Base-by-base conservation (phyloP, 2,329 filamentous ascomycete genomes). In the Cercospora canescens region DNA sequence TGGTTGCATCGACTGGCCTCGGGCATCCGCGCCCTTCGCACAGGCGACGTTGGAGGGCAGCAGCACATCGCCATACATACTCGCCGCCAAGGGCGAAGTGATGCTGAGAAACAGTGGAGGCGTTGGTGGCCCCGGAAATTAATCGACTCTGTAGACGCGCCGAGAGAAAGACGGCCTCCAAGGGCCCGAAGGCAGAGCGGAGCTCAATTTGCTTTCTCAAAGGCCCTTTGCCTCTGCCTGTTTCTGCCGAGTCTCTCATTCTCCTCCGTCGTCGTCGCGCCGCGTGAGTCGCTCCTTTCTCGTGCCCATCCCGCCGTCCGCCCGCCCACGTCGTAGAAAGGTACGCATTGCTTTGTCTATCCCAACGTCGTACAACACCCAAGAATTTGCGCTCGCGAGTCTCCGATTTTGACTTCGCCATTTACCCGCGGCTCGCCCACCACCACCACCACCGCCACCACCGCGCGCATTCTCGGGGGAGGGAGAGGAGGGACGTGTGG, bases 151-250 rank as follows among this genome's bases (percentile, higher is more conserved):
- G 48, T 32, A 55, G 60, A 62, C 60, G 59, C 59, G 60, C 60
- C 60, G 60, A 62, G 60, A 56, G 48, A 39, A n/a, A 28, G 60
- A 62, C 60, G 60, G 50, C 21, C 59, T 54, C 32, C 45, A 54
- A 62, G 59, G 59, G 45, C 45, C 60, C 60, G 60, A 62, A 62
- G 60, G 60, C 48, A 35, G 39, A 60, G 58, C 58, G 60, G 35
- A 55, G 60, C 60, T 54, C 60, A 62, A 62, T 55, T 62, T 62
- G 60, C 60, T 55, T 41, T 62, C 58, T 26, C 37, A 61, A 52
- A 61, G 34, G 48, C 56, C n/a, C 58, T 60, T 32, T 55, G 48
- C 45, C 45, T 62, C 48, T 55, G 60, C 48, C 60, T 59, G 56
- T 34, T 59, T 59, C 56, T 59, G 56, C 56, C 56, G 56, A 59